phyloP scores from a whole-genome alignment of 2,329 filamentous ascomycete species.

The Apiospora hydei region DNA sequence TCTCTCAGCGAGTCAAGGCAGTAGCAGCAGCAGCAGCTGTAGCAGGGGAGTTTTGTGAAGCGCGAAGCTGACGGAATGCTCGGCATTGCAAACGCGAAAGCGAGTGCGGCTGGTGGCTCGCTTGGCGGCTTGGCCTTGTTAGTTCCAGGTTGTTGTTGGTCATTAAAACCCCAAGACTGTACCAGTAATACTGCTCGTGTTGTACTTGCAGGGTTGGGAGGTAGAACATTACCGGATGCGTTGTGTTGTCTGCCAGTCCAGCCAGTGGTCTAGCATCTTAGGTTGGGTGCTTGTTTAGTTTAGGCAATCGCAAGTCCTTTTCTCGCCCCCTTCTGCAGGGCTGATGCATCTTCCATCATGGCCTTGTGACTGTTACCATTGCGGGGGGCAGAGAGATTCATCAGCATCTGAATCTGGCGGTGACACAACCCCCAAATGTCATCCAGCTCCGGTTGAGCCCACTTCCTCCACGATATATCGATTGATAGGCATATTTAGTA shows the following conservation, averaged over 20 bases:
- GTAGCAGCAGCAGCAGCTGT: neutral
- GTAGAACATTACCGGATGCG: neutral
- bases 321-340: slow-evolving; percentile 4
- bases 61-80: neutral
- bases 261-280: neutral
- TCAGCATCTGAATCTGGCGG: slow-evolving; percentile 9
- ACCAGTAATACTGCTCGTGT: no score
- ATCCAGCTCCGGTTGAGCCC: neutral
- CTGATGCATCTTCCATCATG: slow-evolving; percentile 3
- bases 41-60: neutral
- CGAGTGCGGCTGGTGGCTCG: neutral
- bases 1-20: neutral
- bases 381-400: neutral
- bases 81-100: neutral
- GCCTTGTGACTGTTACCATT: slow-evolving; percentile 1
- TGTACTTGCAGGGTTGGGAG: neutral
- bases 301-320: neutral
- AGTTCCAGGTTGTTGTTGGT: neutral
- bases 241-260: neutral
- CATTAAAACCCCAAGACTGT: neutral
- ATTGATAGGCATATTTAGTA: neutral
- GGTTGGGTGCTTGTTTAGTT: neutral
- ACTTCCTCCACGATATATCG: neutral
- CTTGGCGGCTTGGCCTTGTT: neutral
- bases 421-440: neutral